Evolutionary conservation across 1,139 yeast species (phyloP).

Genomic region (Blastobotrys aristatus): DNA sequence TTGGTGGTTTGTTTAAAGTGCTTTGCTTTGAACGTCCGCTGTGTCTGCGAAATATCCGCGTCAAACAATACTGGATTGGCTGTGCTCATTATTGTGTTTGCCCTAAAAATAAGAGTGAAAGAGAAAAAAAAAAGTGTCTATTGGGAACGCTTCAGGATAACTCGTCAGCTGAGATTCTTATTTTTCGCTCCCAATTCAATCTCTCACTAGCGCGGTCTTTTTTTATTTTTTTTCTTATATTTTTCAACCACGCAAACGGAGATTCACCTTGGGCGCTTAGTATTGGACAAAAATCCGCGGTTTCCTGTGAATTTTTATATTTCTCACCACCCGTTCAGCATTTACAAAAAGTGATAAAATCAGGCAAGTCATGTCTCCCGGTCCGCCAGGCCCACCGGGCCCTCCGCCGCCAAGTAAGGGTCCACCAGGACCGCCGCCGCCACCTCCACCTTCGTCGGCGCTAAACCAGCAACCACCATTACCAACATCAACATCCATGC

Average conservation of each 20-base stretch:
- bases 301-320: no score
- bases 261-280: no score
- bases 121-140: not conserved
- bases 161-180: no score
- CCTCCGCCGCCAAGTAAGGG: not conserved
- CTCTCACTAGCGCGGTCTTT: not conserved
- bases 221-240: no score
- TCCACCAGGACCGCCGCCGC: conserved; percentile 1
- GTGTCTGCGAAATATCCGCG: conserved; percentile 26
- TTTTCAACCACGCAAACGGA: not conserved
- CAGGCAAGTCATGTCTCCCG: not conserved
- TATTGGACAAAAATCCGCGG: no score
- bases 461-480: not conserved
- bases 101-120: not conserved
- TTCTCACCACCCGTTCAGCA: no score
- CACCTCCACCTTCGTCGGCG: not conserved
- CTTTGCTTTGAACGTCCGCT: conserved; percentile 50
- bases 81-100: not conserved
- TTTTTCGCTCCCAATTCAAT: not conserved
- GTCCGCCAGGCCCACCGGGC: not conserved
- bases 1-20: conserved; percentile 30
- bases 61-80: conserved; percentile 12
- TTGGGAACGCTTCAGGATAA: not conserved
- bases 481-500: not conserved
- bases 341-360: no score